Evolutionary conservation across 257 asterid genomes (phyloP), one percentile per base, ranked within the genome.

Genomic region (Cinchona pubescens): DNA sequence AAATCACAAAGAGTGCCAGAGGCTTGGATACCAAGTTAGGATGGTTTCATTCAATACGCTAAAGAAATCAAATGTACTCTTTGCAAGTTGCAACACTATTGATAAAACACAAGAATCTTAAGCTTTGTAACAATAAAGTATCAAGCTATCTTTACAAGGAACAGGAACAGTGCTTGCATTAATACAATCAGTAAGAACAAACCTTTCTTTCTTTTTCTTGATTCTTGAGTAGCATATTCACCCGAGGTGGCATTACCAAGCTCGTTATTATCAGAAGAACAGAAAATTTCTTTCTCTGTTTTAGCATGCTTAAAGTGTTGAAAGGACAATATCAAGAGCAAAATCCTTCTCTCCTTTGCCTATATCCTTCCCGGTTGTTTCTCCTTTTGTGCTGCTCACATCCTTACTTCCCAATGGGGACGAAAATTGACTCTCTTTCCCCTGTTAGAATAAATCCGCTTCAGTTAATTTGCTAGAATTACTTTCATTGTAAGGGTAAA

Each of bases 221-320:
- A 76, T 74, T 60, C 80, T 59, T 61, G 53, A 32, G 30, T 63
- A 7, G 61, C 75, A 38, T 37, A 49, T 49, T 49, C n/a, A 49
- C n/a, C 82, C 19, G 69, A 12, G 42, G 77, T 46, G 16, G 72
- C 42, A 66, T 62, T 78, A 29, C 72, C 80, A 29, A 43, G 61
- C 48, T 75, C 88, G 18, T 56, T 63, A 66, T 46, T 23, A 56
- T 74, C 78, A 73, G 53, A 32, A 61, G 67, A 59, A 67, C 69
- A 43, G 0, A 64, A 51, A 48, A 64, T 56, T 53, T 72, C 83
- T n/a, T 65, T 65, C 61, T 67, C 77, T 71, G 70, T 82, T 71
- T 75, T 76, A 25, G 88, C 59, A 59, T 77, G 85, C 84, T 90
- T 91, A 77, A 90, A 88, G 80, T 90, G 78, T 71, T 79, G 76